Conservation (phyloP, 2,329 filamentous ascomycete species). For the Ophiostoma pallidulum region DNA sequence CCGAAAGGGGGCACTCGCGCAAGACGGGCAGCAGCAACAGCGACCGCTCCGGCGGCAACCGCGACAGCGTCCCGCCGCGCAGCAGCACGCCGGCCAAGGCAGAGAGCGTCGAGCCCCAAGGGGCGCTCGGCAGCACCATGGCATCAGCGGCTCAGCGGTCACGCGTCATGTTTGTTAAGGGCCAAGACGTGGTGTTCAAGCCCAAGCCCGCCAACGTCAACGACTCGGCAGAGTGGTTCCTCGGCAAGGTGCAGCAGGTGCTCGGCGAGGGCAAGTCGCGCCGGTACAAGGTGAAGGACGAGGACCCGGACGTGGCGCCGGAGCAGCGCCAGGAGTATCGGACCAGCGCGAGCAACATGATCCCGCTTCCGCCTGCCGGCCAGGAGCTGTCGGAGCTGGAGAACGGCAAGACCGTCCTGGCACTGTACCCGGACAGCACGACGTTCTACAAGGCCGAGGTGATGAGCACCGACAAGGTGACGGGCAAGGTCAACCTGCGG, state of each 20-base stretch:
- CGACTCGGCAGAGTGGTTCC: conserved; percentile 56
- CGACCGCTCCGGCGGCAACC: conserved; percentile 30
- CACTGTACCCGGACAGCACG: conserved; percentile 73
- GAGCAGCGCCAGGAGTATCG: conserved; percentile 58
- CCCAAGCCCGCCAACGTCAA: conserved; percentile 41
- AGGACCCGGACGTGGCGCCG: conserved; percentile 59
- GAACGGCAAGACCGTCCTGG: conserved; percentile 62
- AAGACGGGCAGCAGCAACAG: conserved; percentile 29
- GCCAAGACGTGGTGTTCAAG: conserved; percentile 59
- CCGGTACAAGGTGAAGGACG: conserved; percentile 71
- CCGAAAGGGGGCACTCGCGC: conserved; percentile 26
- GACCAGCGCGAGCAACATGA: conserved; percentile 65
- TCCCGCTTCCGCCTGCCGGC: conserved; percentile 56
- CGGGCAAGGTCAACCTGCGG: conserved; percentile 51
- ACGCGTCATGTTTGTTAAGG: conserved; percentile 49
- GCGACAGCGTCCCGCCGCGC: too few species aligned
- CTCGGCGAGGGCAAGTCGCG: conserved; percentile 68
- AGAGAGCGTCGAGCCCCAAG: conserved; percentile 47
- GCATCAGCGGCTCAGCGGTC: conserved; percentile 33
- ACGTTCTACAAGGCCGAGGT: conserved; percentile 81
- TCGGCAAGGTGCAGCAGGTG: conserved; percentile 68
- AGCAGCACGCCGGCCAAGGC: conserved; percentile 48
- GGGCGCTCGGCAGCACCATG: conserved; percentile 15
- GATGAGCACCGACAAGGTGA: conserved; percentile 51
- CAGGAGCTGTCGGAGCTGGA: conserved; percentile 51